Percentiles rank a stretch among this genome's conserved stretches.
Evolutionary conservation across 768 basidiomycete species (phyloP).

Genomic region (Lentinula aciculospora): DNA sequence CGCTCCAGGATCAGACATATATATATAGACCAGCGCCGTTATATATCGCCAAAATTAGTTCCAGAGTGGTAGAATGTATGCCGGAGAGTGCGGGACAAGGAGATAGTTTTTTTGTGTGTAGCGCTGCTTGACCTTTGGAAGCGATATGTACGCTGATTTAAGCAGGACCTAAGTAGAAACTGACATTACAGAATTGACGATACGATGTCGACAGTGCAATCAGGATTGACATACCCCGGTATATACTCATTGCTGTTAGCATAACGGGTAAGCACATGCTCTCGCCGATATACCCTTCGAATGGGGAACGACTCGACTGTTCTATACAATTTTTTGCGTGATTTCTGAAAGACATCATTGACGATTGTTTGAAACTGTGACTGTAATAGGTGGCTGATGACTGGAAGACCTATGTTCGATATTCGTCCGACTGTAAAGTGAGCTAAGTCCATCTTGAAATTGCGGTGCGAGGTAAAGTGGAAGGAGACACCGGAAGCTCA

Average conservation of each 20-base stretch:
- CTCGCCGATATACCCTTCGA: too few species aligned
- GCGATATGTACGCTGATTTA: background rate
- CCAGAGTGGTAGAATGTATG: background rate
- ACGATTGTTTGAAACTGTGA: background rate
- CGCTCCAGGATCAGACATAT: background rate
- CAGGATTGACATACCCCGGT: background rate
- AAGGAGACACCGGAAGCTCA: too few species aligned
- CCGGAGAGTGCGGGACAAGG: background rate
- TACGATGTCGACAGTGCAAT: background rate
- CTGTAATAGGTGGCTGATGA: background rate
- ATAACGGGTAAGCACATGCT: conserved; percentile 2
- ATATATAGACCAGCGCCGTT: background rate
- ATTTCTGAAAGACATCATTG: background rate
- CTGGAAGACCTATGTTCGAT: too few species aligned
- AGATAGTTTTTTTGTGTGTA: too few species aligned
- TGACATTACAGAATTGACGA: background rate
- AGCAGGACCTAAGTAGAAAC: background rate
- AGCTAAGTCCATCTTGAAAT: too few species aligned
- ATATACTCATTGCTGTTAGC: background rate
- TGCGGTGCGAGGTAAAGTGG: too few species aligned
- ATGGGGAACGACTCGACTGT: background rate
- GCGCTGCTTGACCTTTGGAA: too few species aligned
- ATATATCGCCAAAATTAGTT: background rate
- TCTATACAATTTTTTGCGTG: too few species aligned
- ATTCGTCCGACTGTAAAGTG: too few species aligned